Conservation (phyloP, 768 basidiomycete genomes). For the Leccinum olivaceopallidum region DNA sequence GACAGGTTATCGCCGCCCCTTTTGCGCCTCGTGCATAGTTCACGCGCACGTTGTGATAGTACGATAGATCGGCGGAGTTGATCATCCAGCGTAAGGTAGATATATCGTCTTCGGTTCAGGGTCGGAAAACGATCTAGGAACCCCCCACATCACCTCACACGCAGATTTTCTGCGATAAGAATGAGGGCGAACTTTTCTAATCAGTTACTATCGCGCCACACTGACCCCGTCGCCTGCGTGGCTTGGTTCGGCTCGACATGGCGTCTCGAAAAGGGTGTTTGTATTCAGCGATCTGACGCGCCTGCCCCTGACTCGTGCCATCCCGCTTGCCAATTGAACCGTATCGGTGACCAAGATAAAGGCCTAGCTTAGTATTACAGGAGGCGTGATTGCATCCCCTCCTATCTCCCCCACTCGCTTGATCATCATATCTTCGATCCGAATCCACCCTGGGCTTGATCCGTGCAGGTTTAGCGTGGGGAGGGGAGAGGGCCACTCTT, state of each 20-base stretch:
- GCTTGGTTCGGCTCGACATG: neutral
- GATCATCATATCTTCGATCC: neutral
- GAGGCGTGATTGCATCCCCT: neutral
- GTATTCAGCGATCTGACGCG: neutral
- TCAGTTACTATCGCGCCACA: neutral
- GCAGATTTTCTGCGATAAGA: neutral
- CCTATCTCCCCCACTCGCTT: neutral
- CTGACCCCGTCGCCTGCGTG: neutral
- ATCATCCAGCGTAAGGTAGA: neutral
- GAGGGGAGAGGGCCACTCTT: neutral
- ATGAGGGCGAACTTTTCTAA: neutral
- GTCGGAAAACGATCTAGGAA: neutral
- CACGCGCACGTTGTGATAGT: neutral
- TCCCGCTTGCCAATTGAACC: neutral
- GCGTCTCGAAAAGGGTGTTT: neutral
- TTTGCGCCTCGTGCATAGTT: neutral
- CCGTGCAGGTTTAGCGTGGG: neutral
- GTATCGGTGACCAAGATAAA: neutral
- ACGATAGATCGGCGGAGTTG: conserved; percentile 1
- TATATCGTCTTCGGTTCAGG: neutral
- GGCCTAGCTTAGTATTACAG: neutral
- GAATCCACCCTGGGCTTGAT: neutral
- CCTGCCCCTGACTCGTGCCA: neutral
- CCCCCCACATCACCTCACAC: neutral
- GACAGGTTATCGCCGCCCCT: neutral